Conservation (phyloP, 768 basidiomycete species). For the Pleurotus cornucopiae region DNA sequence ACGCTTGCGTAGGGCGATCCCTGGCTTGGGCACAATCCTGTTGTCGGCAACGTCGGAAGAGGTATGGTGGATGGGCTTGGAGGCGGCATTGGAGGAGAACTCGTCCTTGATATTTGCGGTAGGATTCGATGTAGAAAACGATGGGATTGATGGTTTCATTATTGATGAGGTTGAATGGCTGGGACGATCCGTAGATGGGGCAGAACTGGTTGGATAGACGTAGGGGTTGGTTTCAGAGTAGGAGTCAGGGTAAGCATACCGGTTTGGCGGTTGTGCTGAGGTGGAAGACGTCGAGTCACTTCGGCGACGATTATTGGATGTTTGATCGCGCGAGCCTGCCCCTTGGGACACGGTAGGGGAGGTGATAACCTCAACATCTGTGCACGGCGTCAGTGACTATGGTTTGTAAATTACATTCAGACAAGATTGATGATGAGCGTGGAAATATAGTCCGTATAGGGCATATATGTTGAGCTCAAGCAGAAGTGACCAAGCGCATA, state of each 20-base stretch:
- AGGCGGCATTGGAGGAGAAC: conserved; percentile 1
- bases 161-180: neutral
- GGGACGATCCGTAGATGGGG: neutral
- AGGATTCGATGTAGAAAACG: neutral
- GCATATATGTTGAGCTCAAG: neutral
- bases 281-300: conserved; percentile 1
- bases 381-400: neutral
- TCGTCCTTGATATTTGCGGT: neutral
- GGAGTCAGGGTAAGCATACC: conserved; percentile 5
- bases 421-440: neutral
- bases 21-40: neutral
- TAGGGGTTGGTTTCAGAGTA: conserved; percentile 6
- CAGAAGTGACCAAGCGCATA: neutral
- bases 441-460: neutral
- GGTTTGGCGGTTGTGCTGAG: conserved; percentile 2
- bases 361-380: conserved; percentile 3
- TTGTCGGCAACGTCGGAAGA: neutral
- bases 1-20: neutral
- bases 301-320: neutral
- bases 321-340: neutral
- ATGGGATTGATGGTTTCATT: neutral
- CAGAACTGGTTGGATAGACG: conserved; percentile 3
- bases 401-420: neutral
- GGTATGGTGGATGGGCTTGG: neutral
- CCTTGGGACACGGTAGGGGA: neutral